Evolutionary conservation across 140 eudicot species (phyloP).

Genomic region (Anethum foeniculum): DNA sequence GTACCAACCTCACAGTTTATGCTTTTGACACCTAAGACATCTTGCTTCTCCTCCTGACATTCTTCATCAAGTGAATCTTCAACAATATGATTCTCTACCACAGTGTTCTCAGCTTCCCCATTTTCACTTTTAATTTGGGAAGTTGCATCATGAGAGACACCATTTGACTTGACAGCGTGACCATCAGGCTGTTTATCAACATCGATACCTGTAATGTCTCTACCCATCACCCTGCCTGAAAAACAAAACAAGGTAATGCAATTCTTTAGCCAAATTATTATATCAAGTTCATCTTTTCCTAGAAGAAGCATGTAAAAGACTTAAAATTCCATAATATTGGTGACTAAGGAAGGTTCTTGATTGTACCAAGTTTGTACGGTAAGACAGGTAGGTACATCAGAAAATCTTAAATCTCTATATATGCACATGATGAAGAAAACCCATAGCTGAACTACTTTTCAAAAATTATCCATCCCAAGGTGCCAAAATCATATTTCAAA

Average conservation of each 20-base stretch:
- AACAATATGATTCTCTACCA: conserved; percentile 21
- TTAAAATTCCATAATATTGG: background rate
- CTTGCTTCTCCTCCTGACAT: conserved; percentile 37
- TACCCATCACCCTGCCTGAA: conserved; percentile 68
- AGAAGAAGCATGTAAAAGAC: background rate
- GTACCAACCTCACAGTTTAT: conserved; percentile 25
- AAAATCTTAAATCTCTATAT: too few relatives aligned
- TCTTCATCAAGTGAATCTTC: conserved; percentile 30
- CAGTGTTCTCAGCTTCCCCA: conserved; percentile 18
- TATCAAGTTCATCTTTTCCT: background rate
- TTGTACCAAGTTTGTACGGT: background rate
- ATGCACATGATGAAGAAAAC: background rate
- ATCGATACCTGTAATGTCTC: conserved; percentile 47
- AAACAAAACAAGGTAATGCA: conserved; percentile 1
- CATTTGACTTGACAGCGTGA: conserved; percentile 39
- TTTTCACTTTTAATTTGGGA: conserved; percentile 31
- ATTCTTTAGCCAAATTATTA: background rate
- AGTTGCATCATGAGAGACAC: conserved; percentile 28
- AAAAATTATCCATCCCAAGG: background rate
- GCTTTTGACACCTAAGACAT: conserved; percentile 34
- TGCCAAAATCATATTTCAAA: background rate
- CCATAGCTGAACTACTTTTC: background rate
- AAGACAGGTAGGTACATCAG: background rate
- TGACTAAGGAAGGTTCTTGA: background rate
- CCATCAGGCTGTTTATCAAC: conserved; percentile 42